A percentile compares a stretch with the other conserved stretches of the same genome.
phyloP scores from a whole-genome alignment of 2,329 filamentous ascomycete species.

The Paracoccidioides brasiliensis region DNA sequence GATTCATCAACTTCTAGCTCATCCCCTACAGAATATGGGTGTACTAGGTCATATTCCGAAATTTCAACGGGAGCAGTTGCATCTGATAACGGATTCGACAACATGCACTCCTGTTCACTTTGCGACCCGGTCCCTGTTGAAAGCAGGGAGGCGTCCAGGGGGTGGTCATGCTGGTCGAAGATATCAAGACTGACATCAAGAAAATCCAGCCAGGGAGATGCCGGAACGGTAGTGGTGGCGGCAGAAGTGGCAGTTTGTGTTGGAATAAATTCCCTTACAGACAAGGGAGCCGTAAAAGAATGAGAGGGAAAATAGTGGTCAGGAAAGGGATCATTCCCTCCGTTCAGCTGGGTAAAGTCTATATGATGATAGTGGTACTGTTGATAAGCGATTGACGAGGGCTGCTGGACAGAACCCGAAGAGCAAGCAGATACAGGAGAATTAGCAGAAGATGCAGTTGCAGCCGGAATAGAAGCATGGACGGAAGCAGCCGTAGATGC shows the following conservation, averaged over 20 bases:
- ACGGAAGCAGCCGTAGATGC: background rate
- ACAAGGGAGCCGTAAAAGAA: background rate
- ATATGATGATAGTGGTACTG: background rate
- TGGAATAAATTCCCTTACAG: background rate
- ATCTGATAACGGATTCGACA: background rate
- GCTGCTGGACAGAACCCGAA: constrained; percentile 1
- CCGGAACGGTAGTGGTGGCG: background rate
- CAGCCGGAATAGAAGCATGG: background rate
- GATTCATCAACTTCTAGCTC: background rate
- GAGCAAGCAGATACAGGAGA: constrained; percentile 1
- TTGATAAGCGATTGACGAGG: background rate
- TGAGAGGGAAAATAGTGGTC: background rate
- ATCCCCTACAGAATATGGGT: background rate
- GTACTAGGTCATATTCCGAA: background rate
- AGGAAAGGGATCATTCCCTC: background rate
- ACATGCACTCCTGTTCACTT: background rate
- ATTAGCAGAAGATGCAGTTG: background rate
- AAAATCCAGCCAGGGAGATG: background rate
- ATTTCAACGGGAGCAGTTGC: background rate
- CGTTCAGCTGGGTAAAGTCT: background rate
- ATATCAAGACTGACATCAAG: background rate
- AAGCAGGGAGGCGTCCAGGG: background rate
- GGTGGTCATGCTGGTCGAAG: background rate
- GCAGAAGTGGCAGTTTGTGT: background rate
- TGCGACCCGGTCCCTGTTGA: background rate